phyloP scores from a whole-genome alignment of 2,329 filamentous ascomycete species.

The Curvularia hawaiiensis region DNA sequence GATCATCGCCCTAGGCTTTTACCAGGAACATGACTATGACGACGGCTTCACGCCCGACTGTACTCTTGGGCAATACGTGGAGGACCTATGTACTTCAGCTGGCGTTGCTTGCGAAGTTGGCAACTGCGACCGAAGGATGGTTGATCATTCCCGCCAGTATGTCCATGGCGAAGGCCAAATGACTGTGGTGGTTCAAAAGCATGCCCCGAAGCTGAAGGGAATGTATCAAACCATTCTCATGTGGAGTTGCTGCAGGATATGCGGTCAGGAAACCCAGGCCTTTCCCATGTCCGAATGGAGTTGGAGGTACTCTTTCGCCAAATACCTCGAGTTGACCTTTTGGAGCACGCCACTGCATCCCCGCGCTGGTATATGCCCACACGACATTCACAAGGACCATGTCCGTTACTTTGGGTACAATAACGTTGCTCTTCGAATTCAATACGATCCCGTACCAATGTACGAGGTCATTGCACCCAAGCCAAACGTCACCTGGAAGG shows the following conservation, averaged over 20 bases:
- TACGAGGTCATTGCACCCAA: conserved; percentile 94
- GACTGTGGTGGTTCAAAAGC: conserved; percentile 85
- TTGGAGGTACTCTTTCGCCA: conserved; percentile 98
- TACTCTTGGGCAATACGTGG: conserved; percentile 92
- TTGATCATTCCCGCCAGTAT: conserved; percentile 93
- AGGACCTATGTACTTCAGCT: conserved; percentile 80
- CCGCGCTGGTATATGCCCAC: conserved; percentile 77
- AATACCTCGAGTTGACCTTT: conserved; percentile 96
- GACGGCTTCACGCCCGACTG: conserved; percentile 80
- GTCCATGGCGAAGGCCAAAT: conserved; percentile 95
- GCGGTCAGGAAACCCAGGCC: conserved; percentile 86
- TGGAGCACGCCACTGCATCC: conserved; percentile 86
- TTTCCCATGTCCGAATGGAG: conserved; percentile 91
- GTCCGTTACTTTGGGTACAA: conserved; percentile 90
- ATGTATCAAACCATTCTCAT: conserved; percentile 82
- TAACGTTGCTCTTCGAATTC: conserved; percentile 83
- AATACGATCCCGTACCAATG: conserved; percentile 90
- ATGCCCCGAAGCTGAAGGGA: conserved; percentile 67
- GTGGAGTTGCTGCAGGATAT: conserved; percentile 97
- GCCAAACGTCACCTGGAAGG: conserved; percentile 93
- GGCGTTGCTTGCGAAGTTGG: conserved; percentile 80
- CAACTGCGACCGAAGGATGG: conserved; percentile 86
- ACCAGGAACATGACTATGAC: conserved; percentile 81
- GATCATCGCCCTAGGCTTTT: conserved; percentile 88
- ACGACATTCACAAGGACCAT: conserved; percentile 92